Conservation (phyloP, 2,329 filamentous ascomycete genomes). For the Lasiodiplodia theobromae region DNA sequence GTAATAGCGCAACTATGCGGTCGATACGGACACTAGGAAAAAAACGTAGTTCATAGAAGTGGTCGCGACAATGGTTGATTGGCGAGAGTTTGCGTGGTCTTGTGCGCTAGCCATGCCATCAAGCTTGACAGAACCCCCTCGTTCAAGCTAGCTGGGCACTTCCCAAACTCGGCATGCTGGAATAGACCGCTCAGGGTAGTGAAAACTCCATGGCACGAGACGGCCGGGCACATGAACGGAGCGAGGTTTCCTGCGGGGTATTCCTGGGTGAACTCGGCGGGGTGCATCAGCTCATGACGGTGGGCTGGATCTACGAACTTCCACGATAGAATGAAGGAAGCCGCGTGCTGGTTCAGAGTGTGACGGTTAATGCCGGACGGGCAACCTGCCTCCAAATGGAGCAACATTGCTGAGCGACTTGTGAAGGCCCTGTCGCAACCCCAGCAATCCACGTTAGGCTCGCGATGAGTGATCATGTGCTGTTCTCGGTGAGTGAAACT, state of each 20-base stretch:
- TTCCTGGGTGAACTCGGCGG: background rate
- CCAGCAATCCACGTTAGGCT: constrained; percentile 3
- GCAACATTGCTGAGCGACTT: background rate
- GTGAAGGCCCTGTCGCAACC: constrained; percentile 11
- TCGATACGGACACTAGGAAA: too few relatives aligned
- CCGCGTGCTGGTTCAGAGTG: constrained; percentile 34
- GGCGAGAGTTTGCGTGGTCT: background rate
- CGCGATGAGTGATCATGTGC: constrained; percentile 16
- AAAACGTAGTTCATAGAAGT: background rate
- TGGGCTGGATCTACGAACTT: constrained; percentile 35
- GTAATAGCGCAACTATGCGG: background rate
- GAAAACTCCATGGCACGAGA: constrained; percentile 6
- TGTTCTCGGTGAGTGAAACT: background rate
- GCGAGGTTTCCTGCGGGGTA: background rate
- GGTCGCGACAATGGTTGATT: background rate
- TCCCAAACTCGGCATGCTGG: constrained; percentile 7
- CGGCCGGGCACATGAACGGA: background rate
- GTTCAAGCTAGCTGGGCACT: background rate
- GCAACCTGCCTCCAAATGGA: constrained; percentile 34
- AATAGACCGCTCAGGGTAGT: background rate
- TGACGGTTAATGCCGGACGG: constrained; percentile 32
- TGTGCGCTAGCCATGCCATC: constrained; percentile 20
- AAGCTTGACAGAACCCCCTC: constrained; percentile 6
- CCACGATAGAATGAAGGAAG: constrained; percentile 34
- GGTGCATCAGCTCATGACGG: constrained; percentile 30